Evolutionary conservation across 345 rosid species (phyloP).

Genomic region (Litchi chinensis): DNA sequence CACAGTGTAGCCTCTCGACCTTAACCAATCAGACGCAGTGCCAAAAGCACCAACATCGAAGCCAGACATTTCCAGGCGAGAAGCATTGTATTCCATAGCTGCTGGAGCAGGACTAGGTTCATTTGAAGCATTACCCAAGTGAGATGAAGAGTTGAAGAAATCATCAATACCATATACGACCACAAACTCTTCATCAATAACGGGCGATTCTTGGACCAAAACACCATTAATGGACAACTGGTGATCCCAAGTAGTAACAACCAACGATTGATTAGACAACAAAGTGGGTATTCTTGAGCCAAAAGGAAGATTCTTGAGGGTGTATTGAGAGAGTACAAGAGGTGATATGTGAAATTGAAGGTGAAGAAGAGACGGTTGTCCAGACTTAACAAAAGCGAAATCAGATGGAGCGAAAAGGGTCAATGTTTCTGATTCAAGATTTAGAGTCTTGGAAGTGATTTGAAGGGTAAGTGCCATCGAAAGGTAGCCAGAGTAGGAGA

Average conservation of each 20-base stretch:
- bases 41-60: constrained; percentile 18
- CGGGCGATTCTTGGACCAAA: constrained; percentile 30
- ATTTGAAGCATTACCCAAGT: constrained; percentile 11
- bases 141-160: constrained; percentile 30
- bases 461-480: constrained; percentile 50
- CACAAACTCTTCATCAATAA: constrained; percentile 36
- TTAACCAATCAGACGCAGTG: constrained; percentile 38
- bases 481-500: constrained; percentile 42
- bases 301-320: constrained; percentile 26
- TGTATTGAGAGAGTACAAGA: constrained; percentile 22
- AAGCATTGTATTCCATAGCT: neutral
- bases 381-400: constrained; percentile 28
- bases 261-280: constrained; percentile 27
- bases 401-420: constrained; percentile 50
- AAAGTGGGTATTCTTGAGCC: constrained; percentile 45
- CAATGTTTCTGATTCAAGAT: constrained; percentile 32
- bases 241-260: constrained; percentile 23
- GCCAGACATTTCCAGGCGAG: neutral
- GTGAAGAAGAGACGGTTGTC: constrained; percentile 41
- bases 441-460: constrained; percentile 30
- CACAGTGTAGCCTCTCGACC: constrained; percentile 36
- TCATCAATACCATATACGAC: constrained; percentile 36
- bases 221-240: constrained; percentile 32
- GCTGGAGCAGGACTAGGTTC: neutral
- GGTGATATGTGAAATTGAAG: constrained; percentile 44